phyloP scores from a whole-genome alignment of 495 filamentous ascomycete genomes.

The Chaetomium fimeti region DNA sequence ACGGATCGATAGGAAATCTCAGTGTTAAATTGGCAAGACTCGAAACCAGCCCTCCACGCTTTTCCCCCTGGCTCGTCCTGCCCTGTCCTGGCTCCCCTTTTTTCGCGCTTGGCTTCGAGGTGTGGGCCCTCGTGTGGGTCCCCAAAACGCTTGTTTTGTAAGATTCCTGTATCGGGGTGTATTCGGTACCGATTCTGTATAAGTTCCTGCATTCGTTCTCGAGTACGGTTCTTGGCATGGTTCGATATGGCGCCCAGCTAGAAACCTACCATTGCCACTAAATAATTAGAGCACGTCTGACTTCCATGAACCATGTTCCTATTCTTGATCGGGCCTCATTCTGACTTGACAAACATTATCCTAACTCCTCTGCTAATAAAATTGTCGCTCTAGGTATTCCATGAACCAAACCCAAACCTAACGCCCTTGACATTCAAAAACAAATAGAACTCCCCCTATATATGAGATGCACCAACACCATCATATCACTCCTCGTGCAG shows the following conservation, averaged over 20 bases:
- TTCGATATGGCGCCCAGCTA: too few species aligned
- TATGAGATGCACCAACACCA: background rate
- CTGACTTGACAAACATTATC: background rate
- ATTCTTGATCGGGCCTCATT: background rate
- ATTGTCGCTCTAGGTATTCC: background rate
- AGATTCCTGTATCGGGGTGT: background rate
- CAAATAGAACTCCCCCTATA: background rate
- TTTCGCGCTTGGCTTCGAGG: constrained; percentile 12
- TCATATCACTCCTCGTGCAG: constrained; percentile 24
- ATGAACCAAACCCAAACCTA: background rate
- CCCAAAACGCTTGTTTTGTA: constrained; percentile 14
- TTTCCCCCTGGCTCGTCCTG: constrained; percentile 4
- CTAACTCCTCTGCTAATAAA: background rate
- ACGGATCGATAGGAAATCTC: constrained; percentile 24
- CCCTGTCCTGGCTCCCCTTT: constrained; percentile 23
- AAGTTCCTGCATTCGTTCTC: background rate
- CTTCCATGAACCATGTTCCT: background rate
- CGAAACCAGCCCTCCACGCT: constrained; percentile 23
- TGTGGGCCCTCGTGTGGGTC: background rate
- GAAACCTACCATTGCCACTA: too few species aligned
- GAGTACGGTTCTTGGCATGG: background rate
- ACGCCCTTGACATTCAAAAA: background rate
- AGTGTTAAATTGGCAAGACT: constrained; percentile 38
- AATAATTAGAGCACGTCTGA: too few species aligned
- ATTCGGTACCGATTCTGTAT: background rate